A percentile compares a stretch with the other conserved stretches of the same genome.
Evolutionary conservation across 441 rosid genomes (phyloP).

Genomic region (Rhodomyrtus psidioides): DNA sequence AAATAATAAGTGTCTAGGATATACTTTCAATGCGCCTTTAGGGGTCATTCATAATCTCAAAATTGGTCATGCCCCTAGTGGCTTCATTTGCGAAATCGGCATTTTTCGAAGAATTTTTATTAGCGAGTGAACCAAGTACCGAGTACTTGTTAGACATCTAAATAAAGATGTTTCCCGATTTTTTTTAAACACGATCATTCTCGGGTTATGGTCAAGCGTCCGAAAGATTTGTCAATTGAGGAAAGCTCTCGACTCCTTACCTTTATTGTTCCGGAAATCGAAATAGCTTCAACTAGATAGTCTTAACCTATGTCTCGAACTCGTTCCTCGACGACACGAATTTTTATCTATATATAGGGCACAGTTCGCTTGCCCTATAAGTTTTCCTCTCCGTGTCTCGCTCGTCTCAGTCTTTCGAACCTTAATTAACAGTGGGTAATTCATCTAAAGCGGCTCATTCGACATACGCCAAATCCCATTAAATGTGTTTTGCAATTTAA

Average conservation of each 20-base stretch:
- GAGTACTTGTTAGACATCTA: background rate
- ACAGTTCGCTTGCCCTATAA: too few relatives aligned
- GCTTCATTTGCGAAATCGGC: too few relatives aligned
- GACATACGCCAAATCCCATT: background rate
- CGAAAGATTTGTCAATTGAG: background rate
- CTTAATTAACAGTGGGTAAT: too few relatives aligned
- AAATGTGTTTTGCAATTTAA: background rate
- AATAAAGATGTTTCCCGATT: background rate
- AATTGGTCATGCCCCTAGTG: too few relatives aligned
- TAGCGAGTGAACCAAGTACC: too few relatives aligned
- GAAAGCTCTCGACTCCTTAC: background rate
- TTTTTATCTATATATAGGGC: too few relatives aligned
- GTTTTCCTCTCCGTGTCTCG: too few relatives aligned
- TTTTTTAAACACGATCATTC: background rate
- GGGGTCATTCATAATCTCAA: too few relatives aligned
- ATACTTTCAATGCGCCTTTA: background rate
- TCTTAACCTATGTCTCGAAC: background rate
- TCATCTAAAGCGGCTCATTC: fast-evolving
- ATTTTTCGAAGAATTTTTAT: too few relatives aligned
- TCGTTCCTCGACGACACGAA: too few relatives aligned
- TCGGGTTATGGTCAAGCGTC: background rate
- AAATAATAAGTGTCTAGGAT: background rate
- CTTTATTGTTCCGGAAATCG: too few relatives aligned
- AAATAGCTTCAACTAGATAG: background rate
- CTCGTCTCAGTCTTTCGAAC: too few relatives aligned